Evolutionary conservation across 495 filamentous ascomycete genomes (phyloP).

Genomic region (Filosporella fistucella): DNA sequence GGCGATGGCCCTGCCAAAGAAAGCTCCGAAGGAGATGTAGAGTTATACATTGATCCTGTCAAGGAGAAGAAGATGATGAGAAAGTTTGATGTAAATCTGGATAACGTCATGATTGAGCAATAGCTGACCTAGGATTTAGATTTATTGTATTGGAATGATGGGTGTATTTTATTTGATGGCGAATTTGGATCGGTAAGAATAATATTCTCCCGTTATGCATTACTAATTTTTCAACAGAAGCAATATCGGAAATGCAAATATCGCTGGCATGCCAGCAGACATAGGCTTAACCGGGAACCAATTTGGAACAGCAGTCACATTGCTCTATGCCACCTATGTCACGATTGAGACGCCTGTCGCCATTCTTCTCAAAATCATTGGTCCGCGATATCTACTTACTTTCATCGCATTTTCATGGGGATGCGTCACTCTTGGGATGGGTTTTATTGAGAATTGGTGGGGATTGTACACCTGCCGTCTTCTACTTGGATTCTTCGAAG

Average conservation of each 20-base stretch:
- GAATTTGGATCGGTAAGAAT: conserved; percentile 4
- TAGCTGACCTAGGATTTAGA: neutral
- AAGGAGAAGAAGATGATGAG: neutral
- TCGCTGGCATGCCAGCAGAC: conserved; percentile 32
- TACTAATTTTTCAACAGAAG: neutral
- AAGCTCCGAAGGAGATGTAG: neutral
- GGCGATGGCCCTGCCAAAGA: neutral
- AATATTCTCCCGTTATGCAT: too few relatives aligned
- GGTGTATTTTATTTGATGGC: neutral
- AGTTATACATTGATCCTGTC: conserved; percentile 1
- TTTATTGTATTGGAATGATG: neutral
- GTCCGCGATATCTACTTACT: conserved; percentile 62
- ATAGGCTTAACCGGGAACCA: conserved; percentile 19
- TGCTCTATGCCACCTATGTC: conserved; percentile 59
- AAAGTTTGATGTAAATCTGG: neutral
- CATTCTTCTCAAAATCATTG: conserved; percentile 56
- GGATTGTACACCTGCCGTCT: conserved; percentile 64
- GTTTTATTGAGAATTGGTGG: conserved; percentile 48
- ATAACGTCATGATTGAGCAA: neutral
- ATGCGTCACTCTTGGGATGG: conserved; percentile 24
- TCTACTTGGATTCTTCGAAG: conserved; percentile 65
- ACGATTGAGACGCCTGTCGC: conserved; percentile 63
- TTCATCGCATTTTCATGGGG: conserved; percentile 45
- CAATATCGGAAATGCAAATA: conserved; percentile 36
- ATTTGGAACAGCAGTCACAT: conserved; percentile 10